Percentiles rank a stretch among this genome's conserved stretches.
These are phyloP conservation scores for Pilobolus umbonatus DNA, from an alignment of 192 early-diverging fungal species.

Conservation along the genomic window DNA sequence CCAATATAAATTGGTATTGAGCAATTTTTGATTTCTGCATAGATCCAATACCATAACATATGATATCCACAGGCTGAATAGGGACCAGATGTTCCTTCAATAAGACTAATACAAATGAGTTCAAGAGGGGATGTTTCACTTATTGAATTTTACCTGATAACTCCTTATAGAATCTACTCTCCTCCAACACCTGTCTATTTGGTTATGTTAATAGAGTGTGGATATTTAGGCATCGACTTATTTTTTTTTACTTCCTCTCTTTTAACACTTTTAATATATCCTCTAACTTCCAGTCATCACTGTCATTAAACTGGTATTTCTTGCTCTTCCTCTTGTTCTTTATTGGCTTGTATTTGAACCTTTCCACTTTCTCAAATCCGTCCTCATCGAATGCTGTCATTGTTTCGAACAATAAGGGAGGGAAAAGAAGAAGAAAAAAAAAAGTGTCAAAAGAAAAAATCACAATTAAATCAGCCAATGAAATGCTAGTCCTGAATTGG, in stretches of 20 bases:
- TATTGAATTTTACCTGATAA: background rate
- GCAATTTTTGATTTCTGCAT: constrained; percentile 33
- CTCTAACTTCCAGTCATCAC: constrained; percentile 19
- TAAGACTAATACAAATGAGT: background rate
- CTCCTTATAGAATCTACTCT: constrained; percentile 20
- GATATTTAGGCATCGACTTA: background rate
- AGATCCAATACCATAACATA: constrained; percentile 38
- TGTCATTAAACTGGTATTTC: constrained; percentile 18
- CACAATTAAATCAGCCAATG: background rate
- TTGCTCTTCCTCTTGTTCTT: constrained; percentile 10
- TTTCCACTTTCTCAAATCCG: constrained; percentile 18
- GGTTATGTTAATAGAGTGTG: background rate
- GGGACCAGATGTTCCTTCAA: constrained; percentile 16
- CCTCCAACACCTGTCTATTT: constrained; percentile 6
- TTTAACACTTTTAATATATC: constrained; percentile 15
- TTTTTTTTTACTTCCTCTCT: constrained; percentile 14
- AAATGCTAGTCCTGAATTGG: too few relatives aligned
- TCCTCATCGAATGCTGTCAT: constrained; percentile 11
- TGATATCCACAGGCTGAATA: constrained; percentile 20
- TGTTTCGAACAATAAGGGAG: background rate
- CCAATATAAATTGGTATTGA: constrained; percentile 34
- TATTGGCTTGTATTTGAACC: constrained; percentile 21
- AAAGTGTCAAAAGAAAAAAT: constrained; percentile 1
- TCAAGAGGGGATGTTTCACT: background rate
- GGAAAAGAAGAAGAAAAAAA: constrained; percentile 3